Evolutionary conservation across 2,329 filamentous ascomycete genomes (phyloP).

Genomic region (Trichoderma atrobrunneum): DNA sequence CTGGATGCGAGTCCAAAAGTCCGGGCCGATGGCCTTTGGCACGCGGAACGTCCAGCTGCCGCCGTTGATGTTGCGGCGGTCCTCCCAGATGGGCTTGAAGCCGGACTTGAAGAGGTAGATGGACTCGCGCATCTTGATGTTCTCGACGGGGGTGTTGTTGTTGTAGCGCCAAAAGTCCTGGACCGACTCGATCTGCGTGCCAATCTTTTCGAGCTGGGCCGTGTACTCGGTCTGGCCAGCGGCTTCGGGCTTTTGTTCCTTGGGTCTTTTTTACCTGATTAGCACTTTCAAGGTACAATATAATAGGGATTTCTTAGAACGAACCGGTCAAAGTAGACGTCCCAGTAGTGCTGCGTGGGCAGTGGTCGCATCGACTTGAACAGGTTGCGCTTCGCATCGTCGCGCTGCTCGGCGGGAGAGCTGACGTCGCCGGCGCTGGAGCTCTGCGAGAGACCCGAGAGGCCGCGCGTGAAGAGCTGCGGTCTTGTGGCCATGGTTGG

Average conservation of each 20-base stretch:
- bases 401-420: constrained; percentile 70
- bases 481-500: constrained; percentile 55
- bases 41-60: constrained; percentile 93
- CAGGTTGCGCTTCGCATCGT: constrained; percentile 81
- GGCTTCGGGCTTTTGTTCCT: constrained; percentile 39
- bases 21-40: constrained; percentile 67
- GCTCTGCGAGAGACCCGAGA: constrained; percentile 60
- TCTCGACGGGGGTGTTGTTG: constrained; percentile 75
- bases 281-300: neutral
- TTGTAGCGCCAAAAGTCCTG: constrained; percentile 84
- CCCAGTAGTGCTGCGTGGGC: constrained; percentile 77
- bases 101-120: constrained; percentile 78
- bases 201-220: constrained; percentile 59
- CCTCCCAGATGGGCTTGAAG: constrained; percentile 77
- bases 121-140: constrained; percentile 73
- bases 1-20: constrained; percentile 79
- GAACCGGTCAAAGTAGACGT: constrained; percentile 65
- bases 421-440: constrained; percentile 57
- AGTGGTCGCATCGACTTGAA: constrained; percentile 69
- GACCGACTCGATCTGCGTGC: constrained; percentile 68
- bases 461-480: constrained; percentile 59
- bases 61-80: constrained; percentile 79
- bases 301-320: neutral
- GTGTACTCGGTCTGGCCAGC: constrained; percentile 46
- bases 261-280: neutral